Evolutionary conservation across 208 protist genomes (phyloP), one percentile per base, ranked within the genome.

Genomic region (Leishmania aethiopica): DNA sequence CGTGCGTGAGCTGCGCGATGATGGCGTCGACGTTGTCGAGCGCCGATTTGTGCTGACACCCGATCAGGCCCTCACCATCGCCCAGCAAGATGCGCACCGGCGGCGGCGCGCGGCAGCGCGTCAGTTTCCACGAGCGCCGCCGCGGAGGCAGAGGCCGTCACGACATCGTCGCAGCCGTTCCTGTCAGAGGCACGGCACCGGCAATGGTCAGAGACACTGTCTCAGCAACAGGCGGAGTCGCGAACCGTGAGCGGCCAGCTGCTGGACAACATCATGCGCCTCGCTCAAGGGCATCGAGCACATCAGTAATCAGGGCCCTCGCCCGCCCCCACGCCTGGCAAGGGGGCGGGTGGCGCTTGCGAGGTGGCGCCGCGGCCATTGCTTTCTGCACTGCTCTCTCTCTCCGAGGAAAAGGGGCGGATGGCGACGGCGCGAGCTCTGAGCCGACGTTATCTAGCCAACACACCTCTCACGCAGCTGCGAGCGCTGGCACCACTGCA

Each of bases 11-110:
- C 77, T 95, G 42, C 85, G 83, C 2, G 82, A 91, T 53, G 87
- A 82, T 17, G 92, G 90, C 49, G 89, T 97, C 71, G 83, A 86
- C 3, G 83, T 97, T 11, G 82, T 91, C 2, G 91, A 83, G 3
- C 90, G 89, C 28, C 79, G 81, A 51, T 94, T 95, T 53, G 84
- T 79, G 13, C 79, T 97, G 49, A 90, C 89, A 0, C 79, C 87
- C 0, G 80, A 67, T 45, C 78, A 94, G 49, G 94, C 92, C 7
- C 74, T 84, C n/a, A 73, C 80, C 60, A 71, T 97, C 32, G 94
- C 88, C 7, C 76, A 81, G 55, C 90, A 72, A 57, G 95, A 94
- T 81, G 88, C 85, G 28, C 84, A 80, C 60, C 86, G 94, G 49
- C 85, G 86, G 57, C 66, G 71, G 28, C 79, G 69, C 17, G 35